Evolutionary conservation across 2,329 filamentous ascomycete species (phyloP).

Genomic region (Saccharata proteae): DNA sequence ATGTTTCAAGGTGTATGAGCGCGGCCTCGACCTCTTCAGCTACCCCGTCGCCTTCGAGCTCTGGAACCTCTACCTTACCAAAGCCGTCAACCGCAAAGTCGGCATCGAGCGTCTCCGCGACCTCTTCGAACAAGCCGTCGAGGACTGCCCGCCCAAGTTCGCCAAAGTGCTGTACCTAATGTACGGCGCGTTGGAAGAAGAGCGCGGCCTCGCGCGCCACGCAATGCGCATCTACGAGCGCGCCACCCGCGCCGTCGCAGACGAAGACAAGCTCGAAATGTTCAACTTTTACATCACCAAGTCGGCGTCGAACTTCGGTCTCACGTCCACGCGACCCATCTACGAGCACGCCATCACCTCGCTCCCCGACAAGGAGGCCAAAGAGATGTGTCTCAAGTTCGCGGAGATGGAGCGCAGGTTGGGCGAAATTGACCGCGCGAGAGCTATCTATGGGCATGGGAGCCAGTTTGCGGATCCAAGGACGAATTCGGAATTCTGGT

Average conservation of each 20-base stretch:
- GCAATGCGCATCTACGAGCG: constrained; percentile 99
- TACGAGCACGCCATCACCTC: constrained; percentile 93
- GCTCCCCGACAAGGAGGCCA: constrained; percentile 84
- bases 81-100: constrained; percentile 92
- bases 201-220: constrained; percentile 83
- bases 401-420: constrained; percentile 89
- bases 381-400: constrained; percentile 98
- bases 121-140: constrained; percentile 92
- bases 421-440: constrained; percentile 86
- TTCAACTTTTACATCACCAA: constrained; percentile 99
- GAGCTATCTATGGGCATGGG: constrained; percentile 91
- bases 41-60: constrained; percentile 97
- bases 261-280: constrained; percentile 93
- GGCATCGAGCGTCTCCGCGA: constrained; percentile 88
- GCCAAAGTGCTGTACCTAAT: constrained; percentile 94
- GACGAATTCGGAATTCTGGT: constrained; percentile 83
- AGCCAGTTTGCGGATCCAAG: constrained; percentile 96
- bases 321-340: constrained; percentile 87
- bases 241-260: constrained; percentile 83
- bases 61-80: constrained; percentile 96
- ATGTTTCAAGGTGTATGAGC: constrained; percentile 93
- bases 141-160: constrained; percentile 89
- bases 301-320: constrained; percentile 92
- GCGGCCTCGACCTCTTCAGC: constrained; percentile 93
- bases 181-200: constrained; percentile 96